Evolutionary conservation across 2,329 filamentous ascomycete genomes (phyloP).

Genomic region (Plectosphaerella sp.): DNA sequence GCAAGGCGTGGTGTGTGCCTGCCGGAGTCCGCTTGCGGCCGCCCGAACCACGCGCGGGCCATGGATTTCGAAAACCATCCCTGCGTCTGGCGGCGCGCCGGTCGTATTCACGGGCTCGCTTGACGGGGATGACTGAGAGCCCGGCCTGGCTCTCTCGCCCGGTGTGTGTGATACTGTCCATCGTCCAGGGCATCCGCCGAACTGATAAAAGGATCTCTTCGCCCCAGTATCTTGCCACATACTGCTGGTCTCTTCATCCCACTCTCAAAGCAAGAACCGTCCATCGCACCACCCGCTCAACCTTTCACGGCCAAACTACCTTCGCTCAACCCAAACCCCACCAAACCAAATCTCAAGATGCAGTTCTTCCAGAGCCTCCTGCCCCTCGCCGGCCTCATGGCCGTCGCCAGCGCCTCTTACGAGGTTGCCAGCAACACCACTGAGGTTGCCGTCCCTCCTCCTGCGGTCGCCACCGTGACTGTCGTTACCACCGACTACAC

Average conservation of each 20-base stretch:
- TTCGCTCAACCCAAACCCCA: slow-evolving; percentile 12
- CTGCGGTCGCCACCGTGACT: slow-evolving; percentile 23
- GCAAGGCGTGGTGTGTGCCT: too few species aligned
- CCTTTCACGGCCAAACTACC: slow-evolving; percentile 12
- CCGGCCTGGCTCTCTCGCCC: neutral
- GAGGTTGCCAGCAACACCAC: slow-evolving; percentile 10
- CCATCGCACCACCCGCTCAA: slow-evolving; percentile 14
- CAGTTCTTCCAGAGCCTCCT: slow-evolving; percentile 26
- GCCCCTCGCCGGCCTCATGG: slow-evolving; percentile 24
- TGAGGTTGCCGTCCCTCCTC: slow-evolving; percentile 1
- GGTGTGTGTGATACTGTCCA: neutral
- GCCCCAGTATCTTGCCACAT: too few species aligned
- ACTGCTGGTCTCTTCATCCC: neutral
- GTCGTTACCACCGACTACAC: slow-evolving; percentile 31
- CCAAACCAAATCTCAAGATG: slow-evolving; percentile 21
- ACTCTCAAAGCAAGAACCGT: slow-evolving; percentile 2
- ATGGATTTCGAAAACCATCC: neutral
- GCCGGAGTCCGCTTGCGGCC: too few species aligned
- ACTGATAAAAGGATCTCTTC: too few species aligned
- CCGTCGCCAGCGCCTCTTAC: slow-evolving; percentile 18
- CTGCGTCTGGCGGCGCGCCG: neutral
- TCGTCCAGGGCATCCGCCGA: too few species aligned
- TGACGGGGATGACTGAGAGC: neutral
- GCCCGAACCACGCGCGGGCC: too few species aligned
- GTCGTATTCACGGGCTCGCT: too few species aligned